Conservation (phyloP, 1,139 yeast species). For the Suhomyces panamericanus region DNA sequence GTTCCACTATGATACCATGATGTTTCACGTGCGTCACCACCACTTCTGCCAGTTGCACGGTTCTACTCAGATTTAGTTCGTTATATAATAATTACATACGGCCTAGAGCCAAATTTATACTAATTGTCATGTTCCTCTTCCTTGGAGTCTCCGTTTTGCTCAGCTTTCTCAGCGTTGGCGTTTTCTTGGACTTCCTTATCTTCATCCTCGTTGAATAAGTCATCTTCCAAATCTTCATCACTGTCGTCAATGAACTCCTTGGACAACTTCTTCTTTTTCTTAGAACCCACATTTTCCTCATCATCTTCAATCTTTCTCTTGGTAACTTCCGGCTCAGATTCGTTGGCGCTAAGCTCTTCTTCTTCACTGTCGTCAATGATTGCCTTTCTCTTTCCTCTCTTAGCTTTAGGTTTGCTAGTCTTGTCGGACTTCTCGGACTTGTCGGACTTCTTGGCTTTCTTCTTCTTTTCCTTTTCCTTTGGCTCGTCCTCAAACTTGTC, state of each 20-base stretch:
- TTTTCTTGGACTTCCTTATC: slow-evolving; percentile 13
- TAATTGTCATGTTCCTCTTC: slow-evolving; percentile 25
- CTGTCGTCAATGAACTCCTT: slow-evolving; percentile 54
- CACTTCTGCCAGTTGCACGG: not conserved
- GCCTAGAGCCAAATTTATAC: not conserved
- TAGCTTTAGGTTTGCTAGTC: slow-evolving; percentile 7
- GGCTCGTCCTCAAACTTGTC: slow-evolving; percentile 25
- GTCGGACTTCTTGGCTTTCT: slow-evolving; percentile 20
- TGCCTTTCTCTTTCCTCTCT: slow-evolving; percentile 24
- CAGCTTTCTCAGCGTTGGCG: slow-evolving; percentile 16
- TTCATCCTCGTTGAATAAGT: slow-evolving; percentile 17
- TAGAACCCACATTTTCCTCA: slow-evolving; percentile 21
- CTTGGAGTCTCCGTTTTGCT: slow-evolving; percentile 2
- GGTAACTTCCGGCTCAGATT: slow-evolving; percentile 14
- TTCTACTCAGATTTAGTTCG: slow-evolving; percentile 1
- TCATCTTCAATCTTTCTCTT: slow-evolving; percentile 17
- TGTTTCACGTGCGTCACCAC: too few species aligned
- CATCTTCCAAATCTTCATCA: slow-evolving; percentile 47
- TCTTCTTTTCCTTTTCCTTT: slow-evolving; percentile 22
- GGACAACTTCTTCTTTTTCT: slow-evolving; percentile 39
- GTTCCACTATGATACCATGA: too few species aligned
- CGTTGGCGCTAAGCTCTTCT: slow-evolving; percentile 15
- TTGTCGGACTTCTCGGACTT: slow-evolving; percentile 9
- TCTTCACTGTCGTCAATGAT: slow-evolving; percentile 25
- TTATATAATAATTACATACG: slow-evolving; percentile 2